Percentiles rank a stretch among this genome's conserved stretches.
These are phyloP conservation scores for Aschersonia sp. DNA, from an alignment of 2,329 filamentous ascomycete species.

Conservation along the genomic window DNA sequence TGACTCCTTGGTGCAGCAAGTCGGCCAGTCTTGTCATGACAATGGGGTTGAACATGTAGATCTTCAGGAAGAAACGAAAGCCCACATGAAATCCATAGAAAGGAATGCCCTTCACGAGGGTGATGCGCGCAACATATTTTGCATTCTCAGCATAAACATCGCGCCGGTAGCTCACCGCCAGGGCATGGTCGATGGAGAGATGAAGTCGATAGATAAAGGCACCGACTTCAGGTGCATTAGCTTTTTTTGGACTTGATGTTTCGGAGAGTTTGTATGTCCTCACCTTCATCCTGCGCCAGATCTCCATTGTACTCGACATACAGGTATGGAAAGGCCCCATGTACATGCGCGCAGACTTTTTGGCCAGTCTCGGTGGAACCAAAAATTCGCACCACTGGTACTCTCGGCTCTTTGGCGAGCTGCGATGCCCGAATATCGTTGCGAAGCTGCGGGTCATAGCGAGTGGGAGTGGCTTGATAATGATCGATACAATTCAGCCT, in stretches of 20 bases:
- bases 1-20: slow-evolving; percentile 72
- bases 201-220: slow-evolving; percentile 67
- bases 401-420: slow-evolving; percentile 49
- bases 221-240: slow-evolving; percentile 37
- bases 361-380: slow-evolving; percentile 89
- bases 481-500: slow-evolving; percentile 93
- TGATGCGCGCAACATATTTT: slow-evolving; percentile 77
- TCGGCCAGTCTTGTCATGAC: slow-evolving; percentile 82
- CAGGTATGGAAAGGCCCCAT: slow-evolving; percentile 92
- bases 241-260: neutral
- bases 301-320: slow-evolving; percentile 73
- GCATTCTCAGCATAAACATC: slow-evolving; percentile 54
- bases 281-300: slow-evolving; percentile 53
- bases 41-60: slow-evolving; percentile 81
- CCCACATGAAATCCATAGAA: slow-evolving; percentile 96
- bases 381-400: slow-evolving; percentile 83
- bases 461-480: slow-evolving; percentile 69
- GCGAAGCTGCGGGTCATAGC: slow-evolving; percentile 67
- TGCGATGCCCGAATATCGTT: slow-evolving; percentile 46
- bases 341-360: slow-evolving; percentile 90
- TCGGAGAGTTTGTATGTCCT: slow-evolving; percentile 9
- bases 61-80: slow-evolving; percentile 81
- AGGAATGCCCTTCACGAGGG: slow-evolving; percentile 79
- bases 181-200: slow-evolving; percentile 77
- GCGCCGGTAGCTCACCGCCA: slow-evolving; percentile 72